These are phyloP conservation scores for Penicillium sp. DNA, from an alignment of 2,329 filamentous ascomycete genomes.

Conservation along the genomic window DNA sequence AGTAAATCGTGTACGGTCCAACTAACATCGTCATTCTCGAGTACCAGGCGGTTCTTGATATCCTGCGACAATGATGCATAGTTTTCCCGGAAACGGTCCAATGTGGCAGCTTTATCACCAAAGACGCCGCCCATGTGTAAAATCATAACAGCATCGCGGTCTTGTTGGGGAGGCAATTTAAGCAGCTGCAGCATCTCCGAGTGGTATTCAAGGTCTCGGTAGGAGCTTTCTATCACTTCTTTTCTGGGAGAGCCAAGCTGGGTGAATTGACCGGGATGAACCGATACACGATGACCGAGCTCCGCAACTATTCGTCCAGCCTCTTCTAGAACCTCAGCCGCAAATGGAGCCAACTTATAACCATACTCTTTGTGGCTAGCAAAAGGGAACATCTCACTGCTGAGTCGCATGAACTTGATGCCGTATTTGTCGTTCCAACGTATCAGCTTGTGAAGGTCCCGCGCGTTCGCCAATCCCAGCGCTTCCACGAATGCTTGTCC, in stretches of 20 bases:
- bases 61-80: constrained; percentile 65
- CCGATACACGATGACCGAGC: constrained; percentile 80
- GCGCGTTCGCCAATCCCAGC: constrained; percentile 76
- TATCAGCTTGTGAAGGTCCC: constrained; percentile 80
- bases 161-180: constrained; percentile 70
- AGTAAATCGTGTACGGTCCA: constrained; percentile 92
- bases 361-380: constrained; percentile 85
- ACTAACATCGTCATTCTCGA: constrained; percentile 92
- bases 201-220: constrained; percentile 85
- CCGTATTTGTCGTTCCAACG: constrained; percentile 89
- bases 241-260: constrained; percentile 80
- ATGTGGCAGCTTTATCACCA: constrained; percentile 76
- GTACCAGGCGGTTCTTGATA: constrained; percentile 75
- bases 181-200: constrained; percentile 78
- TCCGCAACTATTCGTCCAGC: constrained; percentile 74
- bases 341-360: constrained; percentile 81
- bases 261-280: constrained; percentile 89
- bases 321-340: constrained; percentile 71
- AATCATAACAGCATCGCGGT: constrained; percentile 91
- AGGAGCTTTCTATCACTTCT: constrained; percentile 71
- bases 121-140: constrained; percentile 90
- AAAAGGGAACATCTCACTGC: constrained; percentile 96
- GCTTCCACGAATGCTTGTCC: constrained; percentile 73
- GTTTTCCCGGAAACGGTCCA: constrained; percentile 74
- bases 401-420: constrained; percentile 89